Base-by-base conservation (phyloP, 1,139 yeast species). In the Blastobotrys buckinghamii region DNA sequence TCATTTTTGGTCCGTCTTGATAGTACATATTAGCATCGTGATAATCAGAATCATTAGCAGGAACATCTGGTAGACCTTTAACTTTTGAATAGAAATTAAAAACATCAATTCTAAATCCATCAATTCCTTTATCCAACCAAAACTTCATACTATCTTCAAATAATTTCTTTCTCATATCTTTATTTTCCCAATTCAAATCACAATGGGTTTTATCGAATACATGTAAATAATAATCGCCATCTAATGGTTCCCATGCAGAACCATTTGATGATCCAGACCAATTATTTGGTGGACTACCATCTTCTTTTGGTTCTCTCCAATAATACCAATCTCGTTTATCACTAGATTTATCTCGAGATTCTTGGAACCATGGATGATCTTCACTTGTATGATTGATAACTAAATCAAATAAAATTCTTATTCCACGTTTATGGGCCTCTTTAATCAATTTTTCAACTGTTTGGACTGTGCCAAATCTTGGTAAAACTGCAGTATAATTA, bases 311-410 rank as follows among this genome's bases (percentile, higher is more conserved):
- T 35, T 74, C 72, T 53, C 70, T 73, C 83, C 83, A 78, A 56
- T 77, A 70, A 63, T 77, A 79, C 83, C 83, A 79, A 61, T 78
- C 80, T 60, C 83, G 70, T 65, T 79, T 78, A 17, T 81, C 75
- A 60, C 73, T 77, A 44, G 68, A 66, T 58, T 68, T 72, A 8
- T 79, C 73, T 13, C 78, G 65, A 2, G 81, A 74, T 59, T 78
- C 81, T 60, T 75, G 68, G 63, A 78, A 79, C 83, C 83, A 79
- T 30, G 61, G 69, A 57, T 79, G 83, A 57, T 77, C 75, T 45
- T 70, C 64, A 1, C 82, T 77, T 29, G 82, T 75, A 58, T 79
- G 84, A 65, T 79, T 79, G 55, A 79, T 70, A 24, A 79, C 84
- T 61, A 79, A 69, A 61, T 79, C 84, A 54, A 77, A 67, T 45